Base-by-base conservation (phyloP, 2,329 filamentous ascomycete species). In the Alternaria consortialis region DNA sequence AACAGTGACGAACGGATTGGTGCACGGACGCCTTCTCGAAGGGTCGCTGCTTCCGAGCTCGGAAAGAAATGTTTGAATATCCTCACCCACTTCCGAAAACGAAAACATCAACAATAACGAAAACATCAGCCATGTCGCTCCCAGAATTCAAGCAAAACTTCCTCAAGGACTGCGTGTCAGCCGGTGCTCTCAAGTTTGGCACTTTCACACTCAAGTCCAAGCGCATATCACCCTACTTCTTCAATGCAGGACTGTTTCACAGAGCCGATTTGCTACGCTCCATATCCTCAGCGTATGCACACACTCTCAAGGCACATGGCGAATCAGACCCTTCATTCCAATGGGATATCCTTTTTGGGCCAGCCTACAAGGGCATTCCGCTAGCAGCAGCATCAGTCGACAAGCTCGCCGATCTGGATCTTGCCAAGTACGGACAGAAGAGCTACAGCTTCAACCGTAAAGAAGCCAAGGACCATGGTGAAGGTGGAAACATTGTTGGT, bases 301-400 rank as follows among this genome's bases (percentile, higher is more conserved):
- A 84, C 56, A 84, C 85, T 1, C 78, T 88, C 42, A 80, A 83
- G 54, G 68, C 78, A n/a, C 79, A 85, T 65, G 80, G 82, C 42
- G 61, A 73, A 1, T 46, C 75, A 13, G 64, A 82, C 71, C 54
- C 78, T 9, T 75, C 80, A n/a, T 86, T 86, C 66, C 80, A 83
- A 65, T 87, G 96, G 79, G 94, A 98, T 77, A 86, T 98, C 71
- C 85, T 98, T 74, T 98, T 98, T 80, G 94, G 88, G 15, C 94
- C 95, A 3, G 94, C 95, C 9, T 99, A 98, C 85, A 99, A 98
- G 83, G 95, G 95, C 44, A 97, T 98, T 67, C 93, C 94, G 1
- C 87, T 98, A n/a, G 91, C 91, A 44, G 89, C 91, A 15, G 86
- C 91, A 3, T 90, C 93, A 15, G 86, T 90, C 37, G 87, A 91